Evolutionary conservation across 495 filamentous ascomycete genomes (phyloP).

Genomic region (Penicillium waksmanii): DNA sequence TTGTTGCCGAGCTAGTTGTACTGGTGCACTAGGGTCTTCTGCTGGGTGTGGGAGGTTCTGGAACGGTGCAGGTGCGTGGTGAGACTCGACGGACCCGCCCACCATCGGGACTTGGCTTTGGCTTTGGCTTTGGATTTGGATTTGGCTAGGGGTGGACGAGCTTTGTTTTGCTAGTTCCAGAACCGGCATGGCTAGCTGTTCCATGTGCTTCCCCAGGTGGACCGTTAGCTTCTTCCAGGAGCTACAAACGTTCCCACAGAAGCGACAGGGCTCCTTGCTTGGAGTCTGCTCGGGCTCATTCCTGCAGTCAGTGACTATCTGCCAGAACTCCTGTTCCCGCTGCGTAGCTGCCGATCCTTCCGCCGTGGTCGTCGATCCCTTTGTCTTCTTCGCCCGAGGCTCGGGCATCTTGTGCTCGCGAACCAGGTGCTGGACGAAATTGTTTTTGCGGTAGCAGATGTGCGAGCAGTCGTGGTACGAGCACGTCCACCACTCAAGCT

Average conservation of each 20-base stretch:
- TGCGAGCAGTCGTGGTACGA: slow-evolving; percentile 80
- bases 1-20: slow-evolving; percentile 12
- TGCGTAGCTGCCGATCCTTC: slow-evolving; percentile 46
- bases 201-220: slow-evolving; percentile 97
- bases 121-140: not conserved
- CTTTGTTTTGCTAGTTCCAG: slow-evolving; percentile 65
- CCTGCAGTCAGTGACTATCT: slow-evolving; percentile 78
- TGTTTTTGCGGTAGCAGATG: slow-evolving; percentile 88
- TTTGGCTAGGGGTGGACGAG: slow-evolving; percentile 22
- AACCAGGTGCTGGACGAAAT: slow-evolving; percentile 93
- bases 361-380: slow-evolving; percentile 6
- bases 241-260: slow-evolving; percentile 80
- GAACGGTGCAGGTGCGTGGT: slow-evolving; percentile 8
- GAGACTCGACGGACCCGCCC: not conserved
- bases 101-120: not conserved
- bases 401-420: slow-evolving; percentile 90
- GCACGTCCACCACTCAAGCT: slow-evolving; percentile 93
- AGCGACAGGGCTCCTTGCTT: slow-evolving; percentile 83
- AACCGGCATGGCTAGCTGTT: slow-evolving; percentile 86
- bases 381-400: slow-evolving; percentile 58
- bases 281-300: slow-evolving; percentile 67
- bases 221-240: slow-evolving; percentile 95
- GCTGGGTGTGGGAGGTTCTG: not conserved
- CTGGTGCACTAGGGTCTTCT: slow-evolving; percentile 2
- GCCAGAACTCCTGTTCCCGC: slow-evolving; percentile 65